Conservation (phyloP, 371 early-diverging fungal genomes). For the Parasitella parasitica region DNA sequence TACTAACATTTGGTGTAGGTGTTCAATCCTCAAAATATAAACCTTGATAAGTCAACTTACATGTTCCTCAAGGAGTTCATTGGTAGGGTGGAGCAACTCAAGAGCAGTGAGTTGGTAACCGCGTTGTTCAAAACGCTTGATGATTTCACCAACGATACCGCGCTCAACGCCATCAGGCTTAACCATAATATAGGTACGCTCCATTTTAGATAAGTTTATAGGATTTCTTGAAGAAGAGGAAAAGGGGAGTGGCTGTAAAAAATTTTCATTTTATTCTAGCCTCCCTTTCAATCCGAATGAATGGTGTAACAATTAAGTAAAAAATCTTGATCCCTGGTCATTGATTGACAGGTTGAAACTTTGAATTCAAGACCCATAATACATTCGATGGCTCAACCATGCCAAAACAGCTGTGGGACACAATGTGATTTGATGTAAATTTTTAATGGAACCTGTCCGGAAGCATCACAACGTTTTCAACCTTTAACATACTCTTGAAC, state of each 20-base stretch:
- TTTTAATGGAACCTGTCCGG: too few relatives aligned
- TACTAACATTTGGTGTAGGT: too few relatives aligned
- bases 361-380: too few relatives aligned
- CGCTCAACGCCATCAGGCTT: constrained; percentile 88
- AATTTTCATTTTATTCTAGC: neutral
- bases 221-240: neutral
- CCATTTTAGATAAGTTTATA: constrained; percentile 20
- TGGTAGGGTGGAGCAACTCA: constrained; percentile 76
- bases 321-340: too few relatives aligned
- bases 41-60: constrained; percentile 37
- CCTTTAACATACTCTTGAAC: too few relatives aligned
- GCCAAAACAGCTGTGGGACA: too few relatives aligned
- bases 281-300: neutral
- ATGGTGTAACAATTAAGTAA: neutral
- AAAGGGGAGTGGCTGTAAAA: neutral
- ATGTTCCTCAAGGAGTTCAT: constrained; percentile 91
- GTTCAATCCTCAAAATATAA: too few relatives aligned
- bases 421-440: too few relatives aligned
- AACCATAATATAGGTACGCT: constrained; percentile 28
- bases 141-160: constrained; percentile 95
- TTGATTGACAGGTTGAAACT: too few relatives aligned
- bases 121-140: constrained; percentile 91
- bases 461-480: too few relatives aligned
- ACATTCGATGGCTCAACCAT: too few relatives aligned
- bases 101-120: constrained; percentile 87